Evolutionary conservation across 176 grass and related monocot genomes (phyloP).

Genomic region (Eragrostis nindensis): DNA sequence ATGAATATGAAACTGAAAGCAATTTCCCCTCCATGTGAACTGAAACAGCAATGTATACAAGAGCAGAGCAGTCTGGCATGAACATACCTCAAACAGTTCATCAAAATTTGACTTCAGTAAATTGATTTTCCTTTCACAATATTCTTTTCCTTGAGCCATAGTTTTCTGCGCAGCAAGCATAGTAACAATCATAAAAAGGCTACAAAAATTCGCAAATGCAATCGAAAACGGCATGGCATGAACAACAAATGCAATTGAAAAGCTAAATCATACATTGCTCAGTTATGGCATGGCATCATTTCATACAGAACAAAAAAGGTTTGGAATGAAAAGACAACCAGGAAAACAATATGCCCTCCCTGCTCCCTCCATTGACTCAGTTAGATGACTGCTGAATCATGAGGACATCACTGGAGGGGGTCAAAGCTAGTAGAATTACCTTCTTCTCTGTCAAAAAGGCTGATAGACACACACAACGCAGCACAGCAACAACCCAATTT

Average conservation of each 20-base stretch:
- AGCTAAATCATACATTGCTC: background rate
- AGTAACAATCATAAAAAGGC: slow-evolving; percentile 25
- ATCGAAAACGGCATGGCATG: background rate
- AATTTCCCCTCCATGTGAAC: slow-evolving; percentile 1
- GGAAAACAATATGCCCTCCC: background rate
- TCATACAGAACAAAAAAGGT: background rate
- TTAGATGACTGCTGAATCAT: background rate
- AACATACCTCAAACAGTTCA: slow-evolving; percentile 82
- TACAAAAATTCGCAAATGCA: background rate
- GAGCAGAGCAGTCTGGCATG: background rate
- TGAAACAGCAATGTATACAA: slow-evolving; percentile 38
- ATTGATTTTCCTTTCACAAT: slow-evolving; percentile 89
- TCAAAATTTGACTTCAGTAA: slow-evolving; percentile 91
- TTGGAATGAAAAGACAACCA: too few species aligned
- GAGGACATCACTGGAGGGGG: background rate
- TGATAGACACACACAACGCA: background rate
- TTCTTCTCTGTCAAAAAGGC: background rate
- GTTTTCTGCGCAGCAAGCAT: slow-evolving; percentile 65
- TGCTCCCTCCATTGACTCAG: background rate
- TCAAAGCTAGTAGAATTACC: background rate
- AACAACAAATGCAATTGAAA: background rate
- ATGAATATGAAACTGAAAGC: background rate
- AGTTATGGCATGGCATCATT: background rate
- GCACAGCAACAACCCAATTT: background rate
- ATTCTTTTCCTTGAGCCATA: slow-evolving; percentile 91